Base-by-base conservation (phyloP, 2,329 filamentous ascomycete species). In the Septoria linicola region DNA sequence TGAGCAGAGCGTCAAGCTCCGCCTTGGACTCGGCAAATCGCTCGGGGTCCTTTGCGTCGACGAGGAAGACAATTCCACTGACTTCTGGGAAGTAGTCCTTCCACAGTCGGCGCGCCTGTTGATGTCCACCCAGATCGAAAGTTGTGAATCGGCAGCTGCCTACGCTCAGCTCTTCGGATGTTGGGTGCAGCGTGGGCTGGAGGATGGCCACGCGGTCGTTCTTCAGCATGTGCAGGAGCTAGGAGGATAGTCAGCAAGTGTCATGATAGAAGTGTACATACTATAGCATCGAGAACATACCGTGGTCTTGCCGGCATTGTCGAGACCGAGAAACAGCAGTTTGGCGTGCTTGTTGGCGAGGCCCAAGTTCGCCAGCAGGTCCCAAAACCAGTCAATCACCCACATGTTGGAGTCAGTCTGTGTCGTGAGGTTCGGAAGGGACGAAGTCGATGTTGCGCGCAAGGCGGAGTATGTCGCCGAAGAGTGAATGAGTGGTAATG, bases 21-120 rank as follows among this genome's bases (percentile, higher is more conserved):
- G 88, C 92, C 79, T 97, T 97, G 68, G 90, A 88, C 78, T 99
- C 93, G 66, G 80, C 72, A 72, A 99, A 88, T 63, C 93, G 89
- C 77, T 97, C 92, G 74, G 89, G 87, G 74, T 99, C 93, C 77
- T 96, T 96, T 66, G 93, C 90, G 67, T 99, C 93, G 64, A 99
- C 89, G 52, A 97, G 85, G 81, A 97, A 99, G 63, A 99, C 91
- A 65, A 97, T 95, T 54, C 92, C 90, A 73, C 86, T 90, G 59
- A 96, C 90, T 77, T 96, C 91, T 65, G 90, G 90, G 81, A 96
- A 95, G 76, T 95, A 96, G 70, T 96, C 90, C 73, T 91, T 92
- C 90, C 91, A 96, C 65, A 96, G 84, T 66, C 91, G 89, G 63
- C 91, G 89, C 58, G 90, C 90, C 80, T 96, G 91, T 75, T 93